phyloP scores from a whole-genome alignment of 352 stramenopile species.

The Phytopythium montanum region DNA sequence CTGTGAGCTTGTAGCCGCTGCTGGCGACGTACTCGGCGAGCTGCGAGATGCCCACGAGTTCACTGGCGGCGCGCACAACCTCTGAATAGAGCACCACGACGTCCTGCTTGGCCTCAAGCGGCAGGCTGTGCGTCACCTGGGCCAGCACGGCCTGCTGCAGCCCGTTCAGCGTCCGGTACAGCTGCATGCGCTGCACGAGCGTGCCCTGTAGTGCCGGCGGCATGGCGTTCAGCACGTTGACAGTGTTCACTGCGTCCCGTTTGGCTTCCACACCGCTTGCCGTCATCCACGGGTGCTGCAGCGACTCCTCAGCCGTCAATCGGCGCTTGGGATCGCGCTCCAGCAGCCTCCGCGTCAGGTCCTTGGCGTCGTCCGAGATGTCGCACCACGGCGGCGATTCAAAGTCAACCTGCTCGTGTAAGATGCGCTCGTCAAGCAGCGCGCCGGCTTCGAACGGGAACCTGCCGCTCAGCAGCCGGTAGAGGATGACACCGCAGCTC shows the following conservation, averaged over 20 bases:
- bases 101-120: slow-evolving; percentile 51
- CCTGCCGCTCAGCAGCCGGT: slow-evolving; percentile 51
- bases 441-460: slow-evolving; percentile 63
- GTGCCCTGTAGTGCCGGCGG: slow-evolving; percentile 47
- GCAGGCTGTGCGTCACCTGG: slow-evolving; percentile 47
- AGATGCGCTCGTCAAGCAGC: slow-evolving; percentile 64
- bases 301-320: slow-evolving; percentile 51
- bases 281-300: slow-evolving; percentile 69
- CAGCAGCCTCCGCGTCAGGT: slow-evolving; percentile 44
- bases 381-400: slow-evolving; percentile 38
- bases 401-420: slow-evolving; percentile 54
- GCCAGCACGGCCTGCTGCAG: slow-evolving; percentile 65
- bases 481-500: slow-evolving; percentile 79
- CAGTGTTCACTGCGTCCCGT: slow-evolving; percentile 16
- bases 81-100: slow-evolving; percentile 68
- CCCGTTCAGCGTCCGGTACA: slow-evolving; percentile 69
- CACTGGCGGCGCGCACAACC: slow-evolving; percentile 43
- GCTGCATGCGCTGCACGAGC: slow-evolving; percentile 67
- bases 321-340: slow-evolving; percentile 37
- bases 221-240: slow-evolving; percentile 18
- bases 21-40: slow-evolving; percentile 48
- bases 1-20: slow-evolving; percentile 57
- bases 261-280: slow-evolving; percentile 16
- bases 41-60: slow-evolving; percentile 46
- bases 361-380: slow-evolving; percentile 55